Base-by-base conservation (phyloP, 164 flowering plant genomes). In the Tetracentron sinense region DNA sequence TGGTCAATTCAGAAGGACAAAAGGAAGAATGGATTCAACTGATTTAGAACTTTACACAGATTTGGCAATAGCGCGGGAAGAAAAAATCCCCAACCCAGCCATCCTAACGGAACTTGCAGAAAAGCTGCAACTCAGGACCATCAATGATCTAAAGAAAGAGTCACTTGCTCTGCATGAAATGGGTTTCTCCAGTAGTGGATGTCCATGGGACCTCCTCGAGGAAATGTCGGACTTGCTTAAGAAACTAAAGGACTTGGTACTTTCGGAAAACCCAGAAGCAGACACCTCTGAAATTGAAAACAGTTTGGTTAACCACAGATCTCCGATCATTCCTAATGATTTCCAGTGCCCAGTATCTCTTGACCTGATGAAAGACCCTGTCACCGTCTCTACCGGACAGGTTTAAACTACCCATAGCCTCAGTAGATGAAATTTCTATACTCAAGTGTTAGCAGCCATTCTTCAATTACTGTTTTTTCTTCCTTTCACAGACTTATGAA, bases 311-410 rank as follows among this genome's bases (percentile, higher is more conserved):
- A 91, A 81, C 69, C 92, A 85, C 74, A 74, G 89, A 64, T 89
- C 96, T 48, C 98, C 89, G 42, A 88, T 87, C 22, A 90, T 92
- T 64, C 98, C 98, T 22, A 96, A 92, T 78, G 96, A 92, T 75
- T 92, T 92, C 63, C 81, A 93, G 42, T 92, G 98, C 69, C 98
- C 98, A 27, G 85, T 92, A 67, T 90, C 96, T 44, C 88, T 92
- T 46, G 96, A 92, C 71, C 67, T 92, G 79, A 92, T 92, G 98
- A 86, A 78, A 75, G 98, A 92, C 78, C 98, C 98, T 26, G 98
- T 92, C 15, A 92, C 90, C 50, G 93, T 92, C 69, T 86, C 96
- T 5, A 90, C 98, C 7, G 98, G 98, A 64, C 98, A 92, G 98
- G 98, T 92, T 66, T 60, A 28, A 23, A 30, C 30, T 25, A 7